Evolutionary conservation across 495 filamentous ascomycete genomes (phyloP).

Genomic region (Parathielavia hyrcaniae): DNA sequence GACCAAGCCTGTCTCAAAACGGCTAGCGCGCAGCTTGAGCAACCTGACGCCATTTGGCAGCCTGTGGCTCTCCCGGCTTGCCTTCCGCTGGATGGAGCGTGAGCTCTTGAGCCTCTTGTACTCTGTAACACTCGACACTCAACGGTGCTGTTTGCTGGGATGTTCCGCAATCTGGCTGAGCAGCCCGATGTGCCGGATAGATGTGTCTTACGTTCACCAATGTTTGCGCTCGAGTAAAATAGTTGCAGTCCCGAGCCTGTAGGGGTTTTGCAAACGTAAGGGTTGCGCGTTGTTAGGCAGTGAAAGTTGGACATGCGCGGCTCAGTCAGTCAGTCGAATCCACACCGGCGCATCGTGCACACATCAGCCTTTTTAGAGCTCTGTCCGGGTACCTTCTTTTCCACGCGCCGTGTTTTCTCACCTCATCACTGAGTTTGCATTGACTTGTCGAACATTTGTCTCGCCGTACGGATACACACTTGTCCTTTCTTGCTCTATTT

Average conservation of each 20-base stretch:
- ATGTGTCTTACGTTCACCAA: background rate
- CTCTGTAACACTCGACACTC: slow-evolving; percentile 26
- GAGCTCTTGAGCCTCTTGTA: slow-evolving; percentile 21
- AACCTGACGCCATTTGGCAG: too few species aligned
- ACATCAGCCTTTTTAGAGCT: slow-evolving; percentile 28
- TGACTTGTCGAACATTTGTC: background rate
- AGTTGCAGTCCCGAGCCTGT: background rate
- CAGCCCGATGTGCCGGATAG: background rate
- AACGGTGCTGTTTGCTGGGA: background rate
- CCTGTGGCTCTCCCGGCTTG: slow-evolving; percentile 6
- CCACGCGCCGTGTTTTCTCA: slow-evolving; percentile 15
- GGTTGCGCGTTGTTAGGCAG: slow-evolving; percentile 20
- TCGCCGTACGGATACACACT: background rate
- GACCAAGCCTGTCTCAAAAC: too few species aligned
- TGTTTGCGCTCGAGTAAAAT: background rate
- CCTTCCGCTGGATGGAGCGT: background rate
- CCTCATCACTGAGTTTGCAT: slow-evolving; percentile 20
- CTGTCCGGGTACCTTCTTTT: slow-evolving; percentile 9
- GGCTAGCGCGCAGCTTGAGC: background rate
- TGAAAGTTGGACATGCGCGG: slow-evolving; percentile 13
- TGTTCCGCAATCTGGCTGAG: slow-evolving; percentile 7
- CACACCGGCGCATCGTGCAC: slow-evolving; percentile 19
- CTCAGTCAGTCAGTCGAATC: slow-evolving; percentile 3
- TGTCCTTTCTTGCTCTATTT: background rate
- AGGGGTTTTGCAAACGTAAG: slow-evolving; percentile 12